Evolutionary conservation across 2,329 filamentous ascomycete species (phyloP).

Genomic region (Elsinoe necatrix): DNA sequence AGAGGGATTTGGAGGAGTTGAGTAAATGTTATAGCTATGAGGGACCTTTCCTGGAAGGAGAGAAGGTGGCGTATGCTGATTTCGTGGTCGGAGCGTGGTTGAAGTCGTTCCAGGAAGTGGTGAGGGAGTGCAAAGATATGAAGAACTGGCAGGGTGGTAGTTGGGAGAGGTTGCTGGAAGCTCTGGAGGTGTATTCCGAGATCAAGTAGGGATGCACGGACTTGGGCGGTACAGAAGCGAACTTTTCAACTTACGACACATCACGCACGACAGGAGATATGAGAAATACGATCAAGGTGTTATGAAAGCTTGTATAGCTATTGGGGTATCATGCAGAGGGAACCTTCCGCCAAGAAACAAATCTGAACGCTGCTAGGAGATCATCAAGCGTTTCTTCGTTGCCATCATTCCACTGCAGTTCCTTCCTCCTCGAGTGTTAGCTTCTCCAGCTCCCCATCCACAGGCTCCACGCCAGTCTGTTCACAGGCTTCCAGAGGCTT

Average conservation of each 20-base stretch:
- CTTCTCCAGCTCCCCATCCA: neutral
- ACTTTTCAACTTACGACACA: too few relatives aligned
- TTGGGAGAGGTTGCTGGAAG: neutral
- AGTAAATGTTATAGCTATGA: constrained; percentile 20
- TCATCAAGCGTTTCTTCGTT: too few relatives aligned
- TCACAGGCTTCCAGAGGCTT: neutral
- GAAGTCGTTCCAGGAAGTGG: constrained; percentile 33
- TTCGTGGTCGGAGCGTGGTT: constrained; percentile 51
- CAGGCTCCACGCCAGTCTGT: neutral
- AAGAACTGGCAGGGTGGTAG: neutral
- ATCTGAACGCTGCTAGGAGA: too few relatives aligned
- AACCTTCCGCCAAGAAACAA: too few relatives aligned
- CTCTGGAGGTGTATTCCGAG: neutral
- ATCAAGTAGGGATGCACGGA: neutral
- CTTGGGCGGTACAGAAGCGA: too few relatives aligned
- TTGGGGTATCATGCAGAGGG: too few relatives aligned
- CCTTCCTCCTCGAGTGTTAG: neutral
- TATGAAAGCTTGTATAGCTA: too few relatives aligned
- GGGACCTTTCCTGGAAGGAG: constrained; percentile 45
- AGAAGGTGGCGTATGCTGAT: constrained; percentile 44
- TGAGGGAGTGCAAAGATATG: neutral
- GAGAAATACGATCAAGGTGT: too few relatives aligned
- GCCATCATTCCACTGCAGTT: too few relatives aligned
- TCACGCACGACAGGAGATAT: too few relatives aligned
- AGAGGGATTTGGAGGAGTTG: constrained; percentile 19